These are phyloP conservation scores for Solanum dulcamara DNA, from an alignment of 257 asterid genomes.

Conservation along the genomic window DNA sequence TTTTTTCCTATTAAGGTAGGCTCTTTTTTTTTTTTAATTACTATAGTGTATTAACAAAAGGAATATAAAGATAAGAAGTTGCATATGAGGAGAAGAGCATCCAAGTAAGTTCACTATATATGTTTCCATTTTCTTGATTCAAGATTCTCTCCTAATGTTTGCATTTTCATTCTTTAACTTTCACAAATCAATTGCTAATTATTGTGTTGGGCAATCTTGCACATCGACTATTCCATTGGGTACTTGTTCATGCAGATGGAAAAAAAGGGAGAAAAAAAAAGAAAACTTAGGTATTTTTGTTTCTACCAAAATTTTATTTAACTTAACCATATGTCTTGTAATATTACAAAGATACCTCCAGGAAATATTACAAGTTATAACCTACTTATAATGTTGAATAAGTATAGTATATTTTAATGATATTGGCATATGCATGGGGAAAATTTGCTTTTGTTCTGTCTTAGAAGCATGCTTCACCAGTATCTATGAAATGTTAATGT, in stretches of 20 bases:
- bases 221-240: background rate
- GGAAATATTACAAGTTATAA: background rate
- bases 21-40: background rate
- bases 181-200: background rate
- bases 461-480: conserved; percentile 3
- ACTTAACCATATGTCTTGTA: no score
- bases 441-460: conserved; percentile 3
- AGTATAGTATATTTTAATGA: conserved; percentile 32
- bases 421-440: conserved; percentile 26
- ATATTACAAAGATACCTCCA: background rate
- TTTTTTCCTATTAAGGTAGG: background rate
- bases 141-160: background rate
- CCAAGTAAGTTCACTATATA: background rate
- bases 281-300: no score
- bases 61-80: background rate
- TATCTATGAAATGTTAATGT: background rate
- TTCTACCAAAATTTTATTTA: no score
- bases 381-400: background rate
- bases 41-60: background rate
- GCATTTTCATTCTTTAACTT: background rate
- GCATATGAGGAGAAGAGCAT: background rate
- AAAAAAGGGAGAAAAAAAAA: no score
- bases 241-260: background rate
- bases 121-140: background rate
- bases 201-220: background rate